Evolutionary conservation across 345 rosid species (phyloP), one percentile per base, ranked within the genome.

Genomic region (Orychophragmus violaceus): DNA sequence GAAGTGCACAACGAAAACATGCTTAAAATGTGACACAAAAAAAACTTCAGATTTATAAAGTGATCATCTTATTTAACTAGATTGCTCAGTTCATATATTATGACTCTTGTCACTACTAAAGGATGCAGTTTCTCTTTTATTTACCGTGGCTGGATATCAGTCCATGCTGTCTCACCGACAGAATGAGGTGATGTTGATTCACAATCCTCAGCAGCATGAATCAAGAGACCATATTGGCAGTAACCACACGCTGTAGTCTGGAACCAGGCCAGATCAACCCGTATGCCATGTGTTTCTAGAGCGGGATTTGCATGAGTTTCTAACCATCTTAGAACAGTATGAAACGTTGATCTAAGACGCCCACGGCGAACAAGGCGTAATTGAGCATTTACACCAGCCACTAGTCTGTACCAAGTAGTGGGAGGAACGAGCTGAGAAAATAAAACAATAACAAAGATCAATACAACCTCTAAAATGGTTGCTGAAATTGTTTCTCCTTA

Each of bases 351-450:
- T 75, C 76, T 78, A 46, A 95, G 74, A 61, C 86, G 80, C 65
- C 99, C 97, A 69, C 86, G 84, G 27, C 83, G 79, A 84, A 95
- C 99, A 60, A 91, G 79, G 59, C 99, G 96, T 60, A 91, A 69
- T 69, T 89, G 97, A 56, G 93, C 96, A 86, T 89, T 95, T 77
- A 95, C 80, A 85, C 99, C 99, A 72, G 97, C 95, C 76, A 86
- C 91, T 80, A 91, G 79, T 39, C 98, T 85, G 63, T 87, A 95
- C 96, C 97, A 95, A 33, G 84, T 83, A 35, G 99, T 91, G 19
- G 97, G 91, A 5, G 95, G 84, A 70, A 85, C 84, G 24, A 81
- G 74, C 99, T 95, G 83, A 61, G 72, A 72, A 72, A 39, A 50
- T 63, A 61, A 59, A 57, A 58, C 11, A 50, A 59, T 46, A 49